These are phyloP conservation scores for Noccaea caerulescens DNA, from an alignment of 345 rosid species.

Conservation along the genomic window DNA sequence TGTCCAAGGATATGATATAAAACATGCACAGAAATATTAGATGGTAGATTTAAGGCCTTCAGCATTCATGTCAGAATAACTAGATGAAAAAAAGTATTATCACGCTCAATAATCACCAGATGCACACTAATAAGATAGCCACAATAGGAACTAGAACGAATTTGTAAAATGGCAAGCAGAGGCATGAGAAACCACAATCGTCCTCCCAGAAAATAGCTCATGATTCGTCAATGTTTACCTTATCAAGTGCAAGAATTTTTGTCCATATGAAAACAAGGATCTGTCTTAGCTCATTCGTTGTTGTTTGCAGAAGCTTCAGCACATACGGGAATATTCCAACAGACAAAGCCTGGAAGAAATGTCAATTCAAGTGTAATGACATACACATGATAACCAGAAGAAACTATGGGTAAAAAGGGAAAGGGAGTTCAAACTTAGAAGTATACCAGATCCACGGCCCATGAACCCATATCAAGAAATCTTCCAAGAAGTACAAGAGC, in stretches of 20 bases:
- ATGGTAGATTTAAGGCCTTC: not conserved
- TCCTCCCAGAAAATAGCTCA: constrained; percentile 23
- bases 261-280: constrained; percentile 99
- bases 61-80: constrained; percentile 22
- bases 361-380: constrained; percentile 39
- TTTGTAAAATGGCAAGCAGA: constrained; percentile 6
- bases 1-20: constrained; percentile 21
- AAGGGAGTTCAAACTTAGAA: constrained; percentile 24
- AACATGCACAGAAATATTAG: not conserved
- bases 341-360: constrained; percentile 77
- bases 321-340: constrained; percentile 99
- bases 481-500: constrained; percentile 98
- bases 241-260: constrained; percentile 96
- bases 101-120: constrained; percentile 13
- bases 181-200: constrained; percentile 21
- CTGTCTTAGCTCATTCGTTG: constrained; percentile 91
- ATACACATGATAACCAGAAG: constrained; percentile 34
- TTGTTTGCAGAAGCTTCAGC: constrained; percentile 91
- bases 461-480: constrained; percentile 99
- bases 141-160: constrained; percentile 20
- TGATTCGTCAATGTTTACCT: constrained; percentile 56
- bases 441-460: constrained; percentile 98
- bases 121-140: constrained; percentile 27
- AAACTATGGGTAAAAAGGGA: constrained; percentile 27
- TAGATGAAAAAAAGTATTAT: constrained; percentile 14